Percentiles rank a stretch among this genome's conserved stretches.
Evolutionary conservation across 345 rosid genomes (phyloP).

Genomic region (Gossypium arboreum): DNA sequence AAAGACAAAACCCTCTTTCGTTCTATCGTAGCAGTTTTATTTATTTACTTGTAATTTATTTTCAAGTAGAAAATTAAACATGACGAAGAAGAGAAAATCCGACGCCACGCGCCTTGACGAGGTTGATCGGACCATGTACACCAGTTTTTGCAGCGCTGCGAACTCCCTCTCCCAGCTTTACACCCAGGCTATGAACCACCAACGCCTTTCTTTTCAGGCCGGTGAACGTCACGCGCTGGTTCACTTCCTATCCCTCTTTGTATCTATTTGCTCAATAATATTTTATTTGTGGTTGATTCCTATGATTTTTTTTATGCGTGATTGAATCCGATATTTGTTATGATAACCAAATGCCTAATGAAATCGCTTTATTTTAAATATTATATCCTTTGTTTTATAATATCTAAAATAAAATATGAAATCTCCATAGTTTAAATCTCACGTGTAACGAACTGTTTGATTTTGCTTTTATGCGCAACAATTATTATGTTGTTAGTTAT

Average conservation of each 20-base stretch:
- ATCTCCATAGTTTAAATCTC: neutral
- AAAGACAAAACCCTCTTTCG: neutral
- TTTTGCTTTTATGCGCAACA: neutral
- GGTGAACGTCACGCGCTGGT: constrained; percentile 81
- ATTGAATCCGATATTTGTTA: neutral
- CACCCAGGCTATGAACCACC: constrained; percentile 72
- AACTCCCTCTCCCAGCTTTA: constrained; percentile 93
- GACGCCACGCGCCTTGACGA: constrained; percentile 80
- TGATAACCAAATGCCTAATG: neutral
- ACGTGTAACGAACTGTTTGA: neutral
- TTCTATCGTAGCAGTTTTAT: neutral
- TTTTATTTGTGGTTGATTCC: neutral
- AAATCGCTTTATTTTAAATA: neutral
- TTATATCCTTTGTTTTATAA: neutral
- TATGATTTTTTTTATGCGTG: neutral
- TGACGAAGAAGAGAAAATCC: constrained; percentile 94
- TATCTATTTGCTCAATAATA: neutral
- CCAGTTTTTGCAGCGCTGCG: constrained; percentile 86
- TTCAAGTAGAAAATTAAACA: constrained; percentile 10
- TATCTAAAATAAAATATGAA: neutral
- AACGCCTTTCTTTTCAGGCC: constrained; percentile 74
- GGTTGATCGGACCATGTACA: constrained; percentile 87
- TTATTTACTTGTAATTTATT: constrained; percentile 1
- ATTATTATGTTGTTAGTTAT: neutral
- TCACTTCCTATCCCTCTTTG: neutral